A percentile compares a stretch with the other conserved stretches of the same genome.
These are phyloP conservation scores for Rutstroemia sydowiana DNA, from an alignment of 2,329 filamentous ascomycete species.

Conservation along the genomic window DNA sequence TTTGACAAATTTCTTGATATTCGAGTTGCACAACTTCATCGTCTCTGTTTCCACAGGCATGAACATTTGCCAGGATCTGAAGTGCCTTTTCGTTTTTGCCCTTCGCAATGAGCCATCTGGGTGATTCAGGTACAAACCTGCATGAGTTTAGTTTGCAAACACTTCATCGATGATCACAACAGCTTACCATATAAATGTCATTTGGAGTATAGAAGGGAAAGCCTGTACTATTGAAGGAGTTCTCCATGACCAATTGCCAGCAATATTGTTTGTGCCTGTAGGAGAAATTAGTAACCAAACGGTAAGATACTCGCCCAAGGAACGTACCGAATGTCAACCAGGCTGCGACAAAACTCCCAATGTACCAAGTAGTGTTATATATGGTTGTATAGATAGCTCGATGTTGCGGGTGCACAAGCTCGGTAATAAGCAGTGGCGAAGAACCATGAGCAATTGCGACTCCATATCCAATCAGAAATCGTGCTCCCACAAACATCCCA, in stretches of 20 bases:
- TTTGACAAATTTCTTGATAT: conserved; percentile 38
- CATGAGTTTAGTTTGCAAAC: conserved; percentile 12
- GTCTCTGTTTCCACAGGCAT: conserved; percentile 32
- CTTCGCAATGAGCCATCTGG: conserved; percentile 52
- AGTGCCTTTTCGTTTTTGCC: conserved; percentile 59
- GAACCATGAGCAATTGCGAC: conserved; percentile 26
- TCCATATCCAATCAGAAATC: conserved; percentile 33
- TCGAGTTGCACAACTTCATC: conserved; percentile 36
- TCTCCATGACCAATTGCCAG: conserved; percentile 30
- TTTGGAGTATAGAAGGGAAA: conserved; percentile 23
- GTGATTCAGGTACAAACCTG: conserved; percentile 33
- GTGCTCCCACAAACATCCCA: conserved; percentile 38
- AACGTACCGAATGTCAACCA: conserved; percentile 37
- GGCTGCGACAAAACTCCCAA: conserved; percentile 38
- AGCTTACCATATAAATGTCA: conserved; percentile 24
- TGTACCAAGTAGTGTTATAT: conserved; percentile 39
- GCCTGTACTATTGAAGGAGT: conserved; percentile 29
- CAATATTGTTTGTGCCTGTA: conserved; percentile 32
- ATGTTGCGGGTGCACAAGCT: conserved; percentile 42
- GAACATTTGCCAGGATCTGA: conserved; percentile 43
- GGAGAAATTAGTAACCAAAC: background rate
- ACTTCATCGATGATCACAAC: background rate
- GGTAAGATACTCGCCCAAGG: background rate
- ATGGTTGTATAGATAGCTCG: conserved; percentile 41
- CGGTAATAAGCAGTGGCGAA: conserved; percentile 34